Conservation (phyloP, 1,284 basidiomycete species). For the Fomes fomentarius region DNA sequence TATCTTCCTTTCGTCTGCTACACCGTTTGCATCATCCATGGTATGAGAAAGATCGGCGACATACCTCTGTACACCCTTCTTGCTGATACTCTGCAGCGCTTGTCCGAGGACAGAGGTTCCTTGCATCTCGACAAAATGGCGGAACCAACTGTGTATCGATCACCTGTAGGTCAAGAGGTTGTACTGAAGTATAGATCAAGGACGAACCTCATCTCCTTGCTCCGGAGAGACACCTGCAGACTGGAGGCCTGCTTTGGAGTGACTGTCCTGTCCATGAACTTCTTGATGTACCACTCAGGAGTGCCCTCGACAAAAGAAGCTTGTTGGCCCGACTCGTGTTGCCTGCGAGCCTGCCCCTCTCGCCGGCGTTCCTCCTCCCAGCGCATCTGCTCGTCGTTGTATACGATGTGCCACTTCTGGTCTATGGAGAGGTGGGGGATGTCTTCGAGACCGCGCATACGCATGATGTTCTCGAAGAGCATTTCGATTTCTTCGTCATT, state of each 20-base stretch:
- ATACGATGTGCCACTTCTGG: constrained; percentile 93
- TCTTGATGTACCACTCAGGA: constrained; percentile 89
- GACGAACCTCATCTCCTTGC: constrained; percentile 78
- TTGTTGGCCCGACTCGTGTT: constrained; percentile 57
- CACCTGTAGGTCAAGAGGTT: constrained; percentile 1
- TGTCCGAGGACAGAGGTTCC: constrained; percentile 88
- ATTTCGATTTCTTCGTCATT: constrained; percentile 75
- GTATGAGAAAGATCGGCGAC: constrained; percentile 10
- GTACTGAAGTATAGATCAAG: not conserved
- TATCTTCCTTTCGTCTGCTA: constrained; percentile 67
- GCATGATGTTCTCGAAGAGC: constrained; percentile 77
- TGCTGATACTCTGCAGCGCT: constrained; percentile 75
- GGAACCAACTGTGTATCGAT: constrained; percentile 69
- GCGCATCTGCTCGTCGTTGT: constrained; percentile 81
- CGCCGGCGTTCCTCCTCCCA: constrained; percentile 73
- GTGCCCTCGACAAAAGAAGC: constrained; percentile 59
- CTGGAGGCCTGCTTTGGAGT: constrained; percentile 81
- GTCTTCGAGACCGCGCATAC: constrained; percentile 65
- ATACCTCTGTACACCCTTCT: constrained; percentile 66
- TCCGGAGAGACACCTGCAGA: constrained; percentile 81
- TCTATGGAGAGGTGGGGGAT: constrained; percentile 69
- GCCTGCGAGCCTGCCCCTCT: constrained; percentile 63
- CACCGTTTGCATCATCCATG: not conserved
- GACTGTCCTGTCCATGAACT: constrained; percentile 86
- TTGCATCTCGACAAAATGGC: constrained; percentile 76